Evolutionary conservation across 2,329 filamentous ascomycete species (phyloP), one percentile per base, ranked within the genome.

Genomic region (Aspergillus sp.): DNA sequence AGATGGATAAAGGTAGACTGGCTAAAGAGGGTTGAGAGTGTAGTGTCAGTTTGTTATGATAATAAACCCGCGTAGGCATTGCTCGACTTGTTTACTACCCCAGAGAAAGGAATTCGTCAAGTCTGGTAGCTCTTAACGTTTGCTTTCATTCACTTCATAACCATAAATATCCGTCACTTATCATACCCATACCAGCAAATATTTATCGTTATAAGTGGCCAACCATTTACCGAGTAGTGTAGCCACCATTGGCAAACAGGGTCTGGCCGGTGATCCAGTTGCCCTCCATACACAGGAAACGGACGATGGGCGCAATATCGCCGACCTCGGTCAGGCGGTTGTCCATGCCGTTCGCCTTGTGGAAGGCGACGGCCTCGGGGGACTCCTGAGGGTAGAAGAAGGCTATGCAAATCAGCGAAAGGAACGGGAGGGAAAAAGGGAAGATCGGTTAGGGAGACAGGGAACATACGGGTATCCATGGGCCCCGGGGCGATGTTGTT

Each of bases 401-500:
- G 19, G 64, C 58, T 62, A 28, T 26, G 33, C 5, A 17, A n/a
- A n/a, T n/a, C n/a, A n/a, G n/a, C n/a, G n/a, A n/a, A n/a, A n/a
- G n/a, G n/a, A n/a, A n/a, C n/a, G n/a, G n/a, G n/a, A n/a, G n/a
- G n/a, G n/a, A n/a, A n/a, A n/a, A n/a, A n/a, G n/a, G n/a, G 14
- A 26, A 29, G 15, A 20, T 26, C 2, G 13, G 12, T 30, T 30
- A 33, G 11, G 2, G 11, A 26, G 8, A 11, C 8, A 26, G 15
- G 14, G 20, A 6, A 52, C 50, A 52, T 51, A 56, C 63, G 64
- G 0, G 73, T 77, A 4, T 58, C 69, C 3, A 71, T 77, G 0
- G 72, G 72, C 0, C 71, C 71, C 0, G 69, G 70, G 0, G 68
- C 66, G 11, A 74, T 52, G 8, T 61, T 62, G 41, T 75, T 74